These are phyloP conservation scores for Sporothrix schenckii DNA, from an alignment of 2,329 filamentous ascomycete species.

Conservation along the genomic window DNA sequence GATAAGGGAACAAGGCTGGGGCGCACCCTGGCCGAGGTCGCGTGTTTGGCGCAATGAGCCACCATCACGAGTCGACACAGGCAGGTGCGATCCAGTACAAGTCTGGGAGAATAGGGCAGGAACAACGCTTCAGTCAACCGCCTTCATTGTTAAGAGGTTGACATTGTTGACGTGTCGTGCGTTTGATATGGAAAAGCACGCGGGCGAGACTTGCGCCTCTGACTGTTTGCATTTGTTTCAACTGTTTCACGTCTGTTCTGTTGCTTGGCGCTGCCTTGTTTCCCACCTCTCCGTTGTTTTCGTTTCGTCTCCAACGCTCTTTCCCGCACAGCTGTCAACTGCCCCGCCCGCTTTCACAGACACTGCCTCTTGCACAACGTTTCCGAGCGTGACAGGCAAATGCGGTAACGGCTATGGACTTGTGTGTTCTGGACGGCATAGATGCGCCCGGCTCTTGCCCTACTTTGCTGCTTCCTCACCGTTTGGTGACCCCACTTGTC, in stretches of 20 bases:
- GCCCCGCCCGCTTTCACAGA: background rate
- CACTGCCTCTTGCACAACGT: conserved; percentile 3
- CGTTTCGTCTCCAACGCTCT: conserved; percentile 8
- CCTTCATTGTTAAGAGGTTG: background rate
- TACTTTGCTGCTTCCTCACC: conserved; percentile 19
- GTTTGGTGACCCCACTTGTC: conserved; percentile 29
- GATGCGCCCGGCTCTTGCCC: background rate
- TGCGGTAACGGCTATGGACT: conserved; percentile 3
- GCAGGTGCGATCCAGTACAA: conserved; percentile 11
- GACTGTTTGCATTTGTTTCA: conserved; percentile 16
- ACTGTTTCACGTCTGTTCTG: background rate
- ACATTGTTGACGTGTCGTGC: too few relatives aligned
- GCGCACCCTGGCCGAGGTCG: background rate
- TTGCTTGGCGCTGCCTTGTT: background rate
- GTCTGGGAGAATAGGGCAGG: background rate
- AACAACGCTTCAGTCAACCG: background rate
- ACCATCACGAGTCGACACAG: conserved; percentile 13
- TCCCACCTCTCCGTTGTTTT: background rate
- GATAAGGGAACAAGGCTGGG: conserved; percentile 11
- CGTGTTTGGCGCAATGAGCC: background rate
- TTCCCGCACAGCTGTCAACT: background rate
- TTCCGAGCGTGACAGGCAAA: background rate
- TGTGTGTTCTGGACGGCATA: conserved; percentile 8
- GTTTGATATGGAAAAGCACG: background rate
- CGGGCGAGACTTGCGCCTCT: conserved; percentile 4